phyloP scores from a whole-genome alignment of 805 yeast species.

The Yarrowia sp. region DNA sequence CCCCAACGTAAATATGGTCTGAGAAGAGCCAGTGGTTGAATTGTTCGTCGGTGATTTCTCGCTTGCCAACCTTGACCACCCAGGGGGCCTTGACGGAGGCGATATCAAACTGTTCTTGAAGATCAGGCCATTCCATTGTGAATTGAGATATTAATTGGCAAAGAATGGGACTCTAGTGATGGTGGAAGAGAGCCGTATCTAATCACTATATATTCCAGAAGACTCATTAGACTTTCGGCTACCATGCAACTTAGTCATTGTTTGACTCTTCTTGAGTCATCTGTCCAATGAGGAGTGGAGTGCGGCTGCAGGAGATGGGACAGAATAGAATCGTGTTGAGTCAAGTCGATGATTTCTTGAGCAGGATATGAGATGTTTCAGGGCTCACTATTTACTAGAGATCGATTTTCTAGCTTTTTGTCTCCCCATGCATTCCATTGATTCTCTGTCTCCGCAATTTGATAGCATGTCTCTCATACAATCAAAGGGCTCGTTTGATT shows the following conservation, averaged over 20 bases:
- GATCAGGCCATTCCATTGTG: constrained; percentile 21
- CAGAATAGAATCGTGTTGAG: too few species aligned
- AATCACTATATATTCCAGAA: neutral
- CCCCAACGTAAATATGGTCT: constrained; percentile 13
- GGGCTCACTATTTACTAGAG: too few species aligned
- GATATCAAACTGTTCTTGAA: neutral
- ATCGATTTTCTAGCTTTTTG: too few species aligned
- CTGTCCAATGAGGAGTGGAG: constrained; percentile 4
- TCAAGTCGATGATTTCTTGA: too few species aligned
- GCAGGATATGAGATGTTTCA: too few species aligned
- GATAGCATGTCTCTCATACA: too few species aligned
- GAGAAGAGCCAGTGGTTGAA: constrained; percentile 22
- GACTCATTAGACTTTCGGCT: constrained; percentile 18
- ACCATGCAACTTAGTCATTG: constrained; percentile 13
- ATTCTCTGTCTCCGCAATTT: too few species aligned
- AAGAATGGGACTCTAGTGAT: too few species aligned
- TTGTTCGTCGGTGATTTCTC: constrained; percentile 13
- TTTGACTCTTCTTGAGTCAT: constrained; percentile 18
- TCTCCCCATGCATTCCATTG: too few species aligned
- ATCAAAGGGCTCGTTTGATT: too few species aligned
- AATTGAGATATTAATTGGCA: too few species aligned
- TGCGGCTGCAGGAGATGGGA: too few species aligned
- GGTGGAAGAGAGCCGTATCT: neutral
- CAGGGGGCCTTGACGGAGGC: constrained; percentile 19
- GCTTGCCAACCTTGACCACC: constrained; percentile 1